These are phyloP conservation scores for Neofusicoccum parvum DNA, from an alignment of 2,329 filamentous ascomycete species.

Conservation along the genomic window DNA sequence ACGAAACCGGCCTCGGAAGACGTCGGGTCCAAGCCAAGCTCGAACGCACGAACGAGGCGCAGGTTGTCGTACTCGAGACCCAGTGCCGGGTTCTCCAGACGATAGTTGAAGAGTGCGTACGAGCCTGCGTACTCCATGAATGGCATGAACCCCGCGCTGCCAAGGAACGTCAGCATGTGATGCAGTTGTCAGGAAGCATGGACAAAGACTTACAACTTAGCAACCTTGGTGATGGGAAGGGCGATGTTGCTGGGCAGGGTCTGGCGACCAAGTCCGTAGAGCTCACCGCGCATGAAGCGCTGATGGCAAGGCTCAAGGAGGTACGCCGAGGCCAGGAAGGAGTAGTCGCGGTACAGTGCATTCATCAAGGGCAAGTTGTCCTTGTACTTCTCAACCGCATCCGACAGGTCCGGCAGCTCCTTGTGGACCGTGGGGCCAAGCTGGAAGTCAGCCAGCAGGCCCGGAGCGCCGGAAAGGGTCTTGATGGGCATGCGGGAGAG, in stretches of 20 bases:
- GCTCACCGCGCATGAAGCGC: slow-evolving; percentile 64
- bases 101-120: slow-evolving; percentile 66
- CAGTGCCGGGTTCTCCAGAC: slow-evolving; percentile 56
- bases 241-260: slow-evolving; percentile 73
- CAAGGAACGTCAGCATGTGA: background rate
- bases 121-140: slow-evolving; percentile 83
- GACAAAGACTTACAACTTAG: slow-evolving; percentile 72
- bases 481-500: slow-evolving; percentile 78
- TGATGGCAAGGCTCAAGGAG: slow-evolving; percentile 89
- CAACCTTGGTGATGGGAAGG: slow-evolving; percentile 80
- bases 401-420: slow-evolving; percentile 77
- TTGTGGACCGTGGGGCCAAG: slow-evolving; percentile 74
- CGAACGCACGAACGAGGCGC: slow-evolving; percentile 86
- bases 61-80: slow-evolving; percentile 65
- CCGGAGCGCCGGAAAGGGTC: slow-evolving; percentile 71
- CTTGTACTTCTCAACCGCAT: slow-evolving; percentile 69
- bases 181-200: background rate
- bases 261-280: slow-evolving; percentile 76
- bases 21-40: slow-evolving; percentile 80
- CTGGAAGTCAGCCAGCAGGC: slow-evolving; percentile 72
- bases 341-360: slow-evolving; percentile 88
- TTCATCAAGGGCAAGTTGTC: slow-evolving; percentile 78
- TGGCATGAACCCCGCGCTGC: slow-evolving; percentile 73
- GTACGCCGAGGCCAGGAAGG: slow-evolving; percentile 86
- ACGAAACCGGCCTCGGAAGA: slow-evolving; percentile 95